Base-by-base conservation (phyloP, 2,329 filamentous ascomycete species). In the Sordariomycetes sp. region DNA sequence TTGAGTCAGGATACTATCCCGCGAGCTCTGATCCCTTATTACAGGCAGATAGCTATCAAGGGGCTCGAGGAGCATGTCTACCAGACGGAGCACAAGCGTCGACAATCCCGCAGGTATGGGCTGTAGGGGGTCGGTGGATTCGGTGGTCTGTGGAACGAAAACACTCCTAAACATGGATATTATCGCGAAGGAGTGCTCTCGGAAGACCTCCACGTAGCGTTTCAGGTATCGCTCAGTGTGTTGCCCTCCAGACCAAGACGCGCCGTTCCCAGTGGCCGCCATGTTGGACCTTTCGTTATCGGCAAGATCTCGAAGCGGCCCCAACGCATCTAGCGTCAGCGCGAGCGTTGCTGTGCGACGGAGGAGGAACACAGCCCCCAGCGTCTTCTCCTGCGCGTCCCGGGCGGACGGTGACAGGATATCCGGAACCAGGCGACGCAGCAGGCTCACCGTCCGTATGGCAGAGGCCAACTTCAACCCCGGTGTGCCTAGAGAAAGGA, bases 201-300 rank as follows among this genome's bases (percentile, higher is more conserved):
- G 88, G 70, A 97, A 97, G 32, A 99, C 91, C 69, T 99, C 94
- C 65, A 99, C 89, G 71, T 96, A 99, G 54, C 92, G 83, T 71
- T 97, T 99, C 51, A 99, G 75, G 66, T 91, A 99, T 56, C 91
- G 82, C 70, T 97, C 94, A 1, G 92, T 97, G 70, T 97, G 94
- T 66, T 96, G 91, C 0, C 93, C 93, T 1, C 83, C 83, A 2
- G 80, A 83, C 81, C 80, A 88, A 40, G 71, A 46, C 14, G 24
- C 25, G n/a, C 18, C 25, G 18, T 50, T 22, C 4, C 55, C 28
- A 18, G n/a, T 16, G 14, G 50, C 2, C n/a, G n/a, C 18, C 40
- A n/a, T 35, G 18, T 56, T 56, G 10, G 40, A 20, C 28, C 18
- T 85, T 71, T 97, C 93, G 67, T 96, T 89, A 64, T 97, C 92